Evolutionary conservation across 2,329 filamentous ascomycete species (phyloP), one percentile per base, ranked within the genome.

Genomic region (Botrytis tulipae): DNA sequence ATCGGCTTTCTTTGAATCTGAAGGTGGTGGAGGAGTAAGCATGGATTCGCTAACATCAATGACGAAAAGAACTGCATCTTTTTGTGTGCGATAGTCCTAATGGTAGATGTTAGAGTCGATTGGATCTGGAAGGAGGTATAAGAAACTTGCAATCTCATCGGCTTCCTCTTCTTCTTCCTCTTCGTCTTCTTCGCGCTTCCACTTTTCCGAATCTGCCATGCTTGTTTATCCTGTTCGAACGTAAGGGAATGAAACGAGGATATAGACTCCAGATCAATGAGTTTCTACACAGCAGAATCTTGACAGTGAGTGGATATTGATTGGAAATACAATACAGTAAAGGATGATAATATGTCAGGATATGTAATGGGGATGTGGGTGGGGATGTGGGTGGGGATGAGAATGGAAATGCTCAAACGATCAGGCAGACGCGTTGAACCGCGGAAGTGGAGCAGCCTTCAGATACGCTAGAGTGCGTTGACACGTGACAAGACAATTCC

Each of bases 41-140:
- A 98, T 99, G 0, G 94, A 94, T 54, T 89, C 84, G 85, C 93
- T 98, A 80, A 98, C 87, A 79, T 98, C 92, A 79, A 99, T 97
- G 22, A 94, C 95, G 81, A 99, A 95, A 37, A 99, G 87, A n/a
- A 98, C 89, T n/a, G 96, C 96, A 90, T 99, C 96, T 84, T 97
- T 98, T 81, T 95, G 91, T 0, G 92, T 88, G 84, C 95, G 97
- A 85, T 96, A 99, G 82, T 90, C 91, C 94, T 95, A 18, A 60
- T 68, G 40, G 25, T 72, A 40, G 60, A 7, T 46, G 25, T 40
- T 37, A 29, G 29, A 68, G 9, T 25, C 18, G 29, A 8, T 44
- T 37, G 16, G 0, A 25, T 40, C 40, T 78, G 32, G 80, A 77
- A 60, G 40, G 29, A 37, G 8, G n/a, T 14, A 44, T 57, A 59